Evolutionary conservation across 2,329 filamentous ascomycete species (phyloP).

Genomic region (Fusarium sp.): DNA sequence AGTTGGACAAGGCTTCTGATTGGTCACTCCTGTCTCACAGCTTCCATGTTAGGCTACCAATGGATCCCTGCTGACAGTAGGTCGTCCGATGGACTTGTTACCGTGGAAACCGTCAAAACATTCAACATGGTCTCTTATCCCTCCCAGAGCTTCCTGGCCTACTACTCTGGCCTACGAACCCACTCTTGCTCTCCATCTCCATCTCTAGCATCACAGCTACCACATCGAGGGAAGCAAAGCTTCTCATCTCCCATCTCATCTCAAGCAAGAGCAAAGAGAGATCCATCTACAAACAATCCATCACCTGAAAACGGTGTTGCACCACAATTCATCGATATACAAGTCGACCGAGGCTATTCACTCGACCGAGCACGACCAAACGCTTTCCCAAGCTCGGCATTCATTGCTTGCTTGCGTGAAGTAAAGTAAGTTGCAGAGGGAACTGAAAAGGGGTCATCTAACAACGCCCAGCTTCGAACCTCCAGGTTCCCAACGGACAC

Average conservation of each 20-base stretch:
- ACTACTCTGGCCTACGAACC: constrained; percentile 29
- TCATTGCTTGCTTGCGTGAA: constrained; percentile 88
- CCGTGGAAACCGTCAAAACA: constrained; percentile 50
- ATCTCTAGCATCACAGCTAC: constrained; percentile 36
- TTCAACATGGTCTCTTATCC: constrained; percentile 27
- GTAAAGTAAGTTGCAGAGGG: constrained; percentile 55
- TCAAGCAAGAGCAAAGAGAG: constrained; percentile 3
- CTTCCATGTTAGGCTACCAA: not conserved
- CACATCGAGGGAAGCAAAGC: constrained; percentile 26
- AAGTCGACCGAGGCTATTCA: constrained; percentile 49
- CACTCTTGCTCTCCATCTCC: constrained; percentile 40
- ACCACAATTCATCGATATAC: constrained; percentile 37
- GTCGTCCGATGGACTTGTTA: constrained; percentile 2
- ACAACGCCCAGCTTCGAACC: constrained; percentile 56
- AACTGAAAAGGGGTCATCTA: not conserved
- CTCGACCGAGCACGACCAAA: constrained; percentile 62
- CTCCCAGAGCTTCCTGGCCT: constrained; percentile 27
- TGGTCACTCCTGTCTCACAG: constrained; percentile 1
- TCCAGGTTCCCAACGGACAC: constrained; percentile 62
- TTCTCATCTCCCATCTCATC: constrained; percentile 17
- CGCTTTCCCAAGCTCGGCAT: constrained; percentile 73
- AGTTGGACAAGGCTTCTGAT: not conserved
- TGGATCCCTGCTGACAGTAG: constrained; percentile 3
- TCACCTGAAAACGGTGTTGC: constrained; percentile 49
- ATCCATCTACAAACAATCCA: not conserved